Evolutionary conservation across 805 yeast genomes (phyloP), one percentile per base, ranked within the genome.

Genomic region (Candida tibetensis): DNA sequence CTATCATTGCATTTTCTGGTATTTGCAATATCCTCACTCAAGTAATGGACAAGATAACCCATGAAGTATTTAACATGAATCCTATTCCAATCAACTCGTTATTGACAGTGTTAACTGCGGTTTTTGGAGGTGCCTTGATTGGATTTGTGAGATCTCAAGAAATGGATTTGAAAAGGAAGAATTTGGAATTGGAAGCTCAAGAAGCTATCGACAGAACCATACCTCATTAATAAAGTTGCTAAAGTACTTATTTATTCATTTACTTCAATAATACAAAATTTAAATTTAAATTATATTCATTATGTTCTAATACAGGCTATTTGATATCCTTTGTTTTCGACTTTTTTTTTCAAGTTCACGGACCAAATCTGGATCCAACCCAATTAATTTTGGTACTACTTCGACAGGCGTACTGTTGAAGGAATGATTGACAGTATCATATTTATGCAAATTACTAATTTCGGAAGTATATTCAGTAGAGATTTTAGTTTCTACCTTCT

Each of bases 1-100:
- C 90, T 14, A 72, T 89, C 52, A 87, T 89, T 53, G 82, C 89
- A 41, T 67, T 85, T 42, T 79, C 95, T 12, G 97, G 97, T 4
- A 43, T 83, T n/a, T 77, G 82, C 59, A 90, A 89, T 59, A 68
- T 87, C 49, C 53, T 76, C 4, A 96, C 87, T 53, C 80, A 83
- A 16, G 62, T 66, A 2, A 60, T 91, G 53, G 97, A 90, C 55
- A 66, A 65, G 31, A 49, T 73, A 26, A 89, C 96, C 0, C 95
- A 87, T 55, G 69, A 71, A 23, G 60, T 67, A 5, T 84, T 85
- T 57, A 45, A 76, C 35, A 77, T 77, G 76, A 81, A 90, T 57
- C 97, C 98, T 15, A 71, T 71, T 2, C 96, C 97, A 0, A 74
- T 87, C 17, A 90, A 90, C 57, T 30, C 66, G 0, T 40, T 71